A percentile compares a stretch with the other conserved stretches of the same genome.
Conservation (phyloP, 768 basidiomycete species). For the Rhodotorula paludigena region DNA sequence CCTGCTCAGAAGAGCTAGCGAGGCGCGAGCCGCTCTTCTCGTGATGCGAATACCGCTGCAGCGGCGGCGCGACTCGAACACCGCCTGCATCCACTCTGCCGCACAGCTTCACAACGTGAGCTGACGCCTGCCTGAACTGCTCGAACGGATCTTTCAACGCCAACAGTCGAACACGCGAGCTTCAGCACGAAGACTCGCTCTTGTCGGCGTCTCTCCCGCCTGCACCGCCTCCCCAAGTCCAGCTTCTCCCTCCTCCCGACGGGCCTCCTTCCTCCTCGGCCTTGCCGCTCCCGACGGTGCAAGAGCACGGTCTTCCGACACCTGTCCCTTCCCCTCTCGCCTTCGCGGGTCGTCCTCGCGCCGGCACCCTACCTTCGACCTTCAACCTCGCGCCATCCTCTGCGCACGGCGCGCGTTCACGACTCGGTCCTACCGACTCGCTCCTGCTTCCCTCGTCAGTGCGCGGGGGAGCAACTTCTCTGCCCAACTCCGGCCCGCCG, state of each 20-base stretch:
- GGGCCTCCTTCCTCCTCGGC: constrained; percentile 39
- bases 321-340: neutral
- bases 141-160: no score
- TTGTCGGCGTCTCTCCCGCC: constrained; percentile 50
- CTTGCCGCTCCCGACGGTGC: constrained; percentile 46
- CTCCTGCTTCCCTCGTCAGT: constrained; percentile 49
- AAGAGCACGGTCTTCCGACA: neutral
- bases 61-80: no score
- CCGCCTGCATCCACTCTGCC: neutral
- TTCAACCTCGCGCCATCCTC: constrained; percentile 27
- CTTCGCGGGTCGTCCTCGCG: constrained; percentile 28
- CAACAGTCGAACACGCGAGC: constrained; percentile 63
- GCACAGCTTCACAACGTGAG: neutral
- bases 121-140: no score
- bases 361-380: constrained; percentile 46
- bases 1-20: no score
- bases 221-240: constrained; percentile 52
- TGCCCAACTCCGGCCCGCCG: constrained; percentile 62
- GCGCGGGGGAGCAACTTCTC: constrained; percentile 58
- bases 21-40: no score
- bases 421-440: constrained; percentile 66
- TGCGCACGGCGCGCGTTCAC: constrained; percentile 65
- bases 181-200: constrained; percentile 63
- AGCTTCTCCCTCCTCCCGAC: constrained; percentile 13
- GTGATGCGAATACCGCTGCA: no score